Percentiles rank a stretch among this genome's conserved stretches.
Evolutionary conservation across 2,329 filamentous ascomycete species (phyloP).

Genomic region (Penicillium sp.): DNA sequence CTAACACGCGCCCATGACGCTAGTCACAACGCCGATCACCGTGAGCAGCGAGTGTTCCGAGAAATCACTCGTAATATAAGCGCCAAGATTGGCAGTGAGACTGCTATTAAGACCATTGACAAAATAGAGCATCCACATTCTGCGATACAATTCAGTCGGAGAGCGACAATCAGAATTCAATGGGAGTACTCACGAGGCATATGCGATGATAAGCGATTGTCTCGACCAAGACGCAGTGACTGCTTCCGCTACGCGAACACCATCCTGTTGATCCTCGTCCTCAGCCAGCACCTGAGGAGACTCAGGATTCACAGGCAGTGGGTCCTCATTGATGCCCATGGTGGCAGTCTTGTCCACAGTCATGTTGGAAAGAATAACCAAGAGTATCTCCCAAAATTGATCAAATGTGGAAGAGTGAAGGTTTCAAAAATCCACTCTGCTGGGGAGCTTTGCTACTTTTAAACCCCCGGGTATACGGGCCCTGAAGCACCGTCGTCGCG

Average conservation of each 20-base stretch:
- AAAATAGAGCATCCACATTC: slow-evolving; percentile 49
- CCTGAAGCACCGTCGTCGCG: background rate
- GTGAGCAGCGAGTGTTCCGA: slow-evolving; percentile 56
- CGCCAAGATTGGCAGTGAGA: slow-evolving; percentile 44
- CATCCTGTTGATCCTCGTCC: slow-evolving; percentile 23
- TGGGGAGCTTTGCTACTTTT: background rate
- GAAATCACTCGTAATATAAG: slow-evolving; percentile 57
- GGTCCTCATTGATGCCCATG: slow-evolving; percentile 1
- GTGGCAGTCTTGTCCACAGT: background rate
- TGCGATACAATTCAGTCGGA: slow-evolving; percentile 17
- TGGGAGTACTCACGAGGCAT: slow-evolving; percentile 56
- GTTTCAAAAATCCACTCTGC: background rate
- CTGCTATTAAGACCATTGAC: slow-evolving; percentile 44
- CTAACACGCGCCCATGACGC: slow-evolving; percentile 53
- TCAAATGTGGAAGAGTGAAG: background rate
- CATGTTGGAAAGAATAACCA: background rate
- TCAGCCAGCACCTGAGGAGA: background rate
- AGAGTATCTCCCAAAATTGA: background rate
- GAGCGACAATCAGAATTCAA: slow-evolving; percentile 47
- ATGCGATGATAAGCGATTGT: slow-evolving; percentile 42
- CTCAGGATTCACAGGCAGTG: background rate
- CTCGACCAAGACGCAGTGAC: slow-evolving; percentile 40
- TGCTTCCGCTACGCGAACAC: slow-evolving; percentile 27
- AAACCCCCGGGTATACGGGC: background rate
- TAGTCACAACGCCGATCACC: slow-evolving; percentile 58